These are phyloP conservation scores for Carex myosuroides DNA, from an alignment of 176 grass and related monocot species.

Conservation along the genomic window DNA sequence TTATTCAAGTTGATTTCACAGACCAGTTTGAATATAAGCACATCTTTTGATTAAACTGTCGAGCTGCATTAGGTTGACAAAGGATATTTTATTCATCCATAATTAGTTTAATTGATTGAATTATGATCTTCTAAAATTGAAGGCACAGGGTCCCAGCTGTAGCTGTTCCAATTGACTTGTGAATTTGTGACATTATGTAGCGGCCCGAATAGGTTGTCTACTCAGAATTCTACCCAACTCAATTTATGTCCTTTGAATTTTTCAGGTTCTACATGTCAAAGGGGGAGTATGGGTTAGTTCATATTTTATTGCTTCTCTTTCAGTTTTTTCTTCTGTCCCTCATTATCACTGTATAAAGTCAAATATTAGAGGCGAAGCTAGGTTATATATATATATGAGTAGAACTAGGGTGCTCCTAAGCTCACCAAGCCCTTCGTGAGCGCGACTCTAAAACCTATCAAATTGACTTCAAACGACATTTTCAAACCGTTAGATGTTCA, in stretches of 20 bases:
- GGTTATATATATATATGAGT: too few species aligned
- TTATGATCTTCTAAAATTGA: neutral
- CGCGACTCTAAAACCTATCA: too few species aligned
- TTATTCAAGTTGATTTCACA: neutral
- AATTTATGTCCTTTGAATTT: neutral
- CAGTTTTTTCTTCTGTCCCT: neutral
- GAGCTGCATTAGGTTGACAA: conserved; percentile 4
- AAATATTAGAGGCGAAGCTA: neutral
- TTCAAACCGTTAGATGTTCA: too few species aligned
- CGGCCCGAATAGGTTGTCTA: neutral
- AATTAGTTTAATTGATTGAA: neutral
- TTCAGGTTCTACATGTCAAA: neutral
- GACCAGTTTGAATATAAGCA: neutral
- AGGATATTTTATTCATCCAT: neutral
- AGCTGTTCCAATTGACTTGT: neutral
- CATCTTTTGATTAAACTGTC: conserved; percentile 11
- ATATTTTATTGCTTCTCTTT: conserved; percentile 14
- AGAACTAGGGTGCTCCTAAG: too few species aligned
- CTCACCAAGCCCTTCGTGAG: too few species aligned
- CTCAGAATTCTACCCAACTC: neutral
- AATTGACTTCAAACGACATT: too few species aligned
- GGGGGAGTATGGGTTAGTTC: neutral
- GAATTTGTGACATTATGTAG: conserved; percentile 14
- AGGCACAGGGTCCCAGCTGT: conserved; percentile 5
- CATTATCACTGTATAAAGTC: neutral